Percentiles rank a stretch among this genome's conserved stretches.
Conservation (phyloP, 495 filamentous ascomycete genomes). For the Hypoxylon intermedium region DNA sequence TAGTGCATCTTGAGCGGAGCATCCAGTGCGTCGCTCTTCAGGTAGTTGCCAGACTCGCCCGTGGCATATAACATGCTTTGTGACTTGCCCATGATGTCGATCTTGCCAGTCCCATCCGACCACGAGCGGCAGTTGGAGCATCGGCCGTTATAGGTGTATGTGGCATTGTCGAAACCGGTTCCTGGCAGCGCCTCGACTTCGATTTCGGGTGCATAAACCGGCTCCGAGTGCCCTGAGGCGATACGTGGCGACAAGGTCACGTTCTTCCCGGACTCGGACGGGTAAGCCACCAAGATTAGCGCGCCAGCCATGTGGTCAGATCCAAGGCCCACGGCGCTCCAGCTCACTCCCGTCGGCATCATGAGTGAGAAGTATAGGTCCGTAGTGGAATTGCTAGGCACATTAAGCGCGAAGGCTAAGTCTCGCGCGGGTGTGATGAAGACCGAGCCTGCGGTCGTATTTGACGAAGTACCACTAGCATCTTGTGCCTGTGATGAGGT, state of each 20-base stretch:
- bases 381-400: slow-evolving; percentile 46
- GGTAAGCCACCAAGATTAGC: slow-evolving; percentile 61
- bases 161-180: slow-evolving; percentile 51
- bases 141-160: slow-evolving; percentile 55
- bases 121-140: slow-evolving; percentile 59
- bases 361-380: slow-evolving; percentile 60
- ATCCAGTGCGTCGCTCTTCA: slow-evolving; percentile 49
- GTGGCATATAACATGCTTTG: slow-evolving; percentile 65
- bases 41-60: slow-evolving; percentile 48
- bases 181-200: slow-evolving; percentile 50
- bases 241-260: slow-evolving; percentile 59
- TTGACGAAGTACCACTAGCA: slow-evolving; percentile 8
- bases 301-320: slow-evolving; percentile 56
- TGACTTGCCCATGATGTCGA: slow-evolving; percentile 46
- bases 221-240: slow-evolving; percentile 56
- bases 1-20: slow-evolving; percentile 61
- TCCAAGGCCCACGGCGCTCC: slow-evolving; percentile 62
- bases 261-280: slow-evolving; percentile 50
- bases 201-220: slow-evolving; percentile 50
- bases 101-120: slow-evolving; percentile 40
- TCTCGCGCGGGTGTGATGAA: slow-evolving; percentile 47
- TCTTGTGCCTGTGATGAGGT: slow-evolving; percentile 28
- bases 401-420: slow-evolving; percentile 56
- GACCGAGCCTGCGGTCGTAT: slow-evolving; percentile 38
- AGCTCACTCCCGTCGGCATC: slow-evolving; percentile 49